Base-by-base conservation (phyloP, 805 yeast species). In the Tetrapisispora pingtungensis region DNA sequence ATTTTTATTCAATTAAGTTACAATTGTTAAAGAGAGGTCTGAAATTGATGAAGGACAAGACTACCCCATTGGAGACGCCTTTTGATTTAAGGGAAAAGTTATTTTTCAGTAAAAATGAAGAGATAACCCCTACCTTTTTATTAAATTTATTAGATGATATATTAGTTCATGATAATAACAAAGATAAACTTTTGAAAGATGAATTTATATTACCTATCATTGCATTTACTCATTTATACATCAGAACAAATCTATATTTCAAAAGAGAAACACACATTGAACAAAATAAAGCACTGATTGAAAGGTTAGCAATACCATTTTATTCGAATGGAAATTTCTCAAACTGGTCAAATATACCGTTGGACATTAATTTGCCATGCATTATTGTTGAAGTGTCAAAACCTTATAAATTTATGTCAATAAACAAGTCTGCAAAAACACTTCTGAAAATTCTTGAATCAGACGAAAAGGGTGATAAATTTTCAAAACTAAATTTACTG, bases 361-460 rank as follows among this genome's bases (percentile, higher is more conserved):
- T 41, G 15, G 34, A 41, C 14, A 34, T 19, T 1, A 27, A 18
- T 26, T 26, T 33, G 17, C 43, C 43, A 14, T 34, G 34, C 13
- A 12, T 41, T 3, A 19, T 41, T 14, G 3, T 15, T 3, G 17
- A 18, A 6, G 12, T 6, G 4, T 7, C 14, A n/a, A 13, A 24
- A 17, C 43, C 43, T 14, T 41, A 17, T 17, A 26, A 26, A 18
- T 34, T 41, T n/a, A 28, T 41, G 33, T 41, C 43, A 17, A 17
- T 33, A 8, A 40, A 40, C 27, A 40, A n/a, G 3, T 30, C 10
- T 33, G 42, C 42, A 14, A 13, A 13, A 3, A 22, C 24, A 7
- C 17, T 40, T 22, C 15, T 40, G 7, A 3, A 27, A 3, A 17
- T 40, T 24, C 7, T 15, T 4, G 3, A 5, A 18, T 15, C 27